Base-by-base conservation (phyloP, 2,329 filamentous ascomycete species). In the Calonectria pteridis region DNA sequence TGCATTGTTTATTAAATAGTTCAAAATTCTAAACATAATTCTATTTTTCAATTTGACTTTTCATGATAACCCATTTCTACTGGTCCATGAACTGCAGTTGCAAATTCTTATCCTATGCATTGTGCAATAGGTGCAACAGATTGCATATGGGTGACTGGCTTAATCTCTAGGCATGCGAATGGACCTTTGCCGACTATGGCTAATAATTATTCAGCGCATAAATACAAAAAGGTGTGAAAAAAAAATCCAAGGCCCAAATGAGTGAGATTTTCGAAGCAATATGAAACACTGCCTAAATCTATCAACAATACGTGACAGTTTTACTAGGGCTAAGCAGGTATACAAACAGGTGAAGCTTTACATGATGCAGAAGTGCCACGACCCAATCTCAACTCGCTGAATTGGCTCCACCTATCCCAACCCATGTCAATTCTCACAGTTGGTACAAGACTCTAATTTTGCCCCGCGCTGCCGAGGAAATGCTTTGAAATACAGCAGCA, bases 41-140 rank as follows among this genome's bases (percentile, higher is more conserved):
- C 40, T 11, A n/a, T 1, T 14, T 7, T 11, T n/a, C 20, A 46
- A 46, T n/a, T n/a, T 46, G 11, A n/a, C 40, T 1, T 9, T n/a
- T n/a, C 1, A 10, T n/a, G 20, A 46, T 2, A 7, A 46, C 10
- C n/a, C 1, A 46, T 6, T n/a, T n/a, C 2, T 20, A n/a, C 40
- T n/a, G 3, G 0, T 46, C 40, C 5, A 5, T 6, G 1, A n/a
- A 10, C 6, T 3, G 23, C n/a, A 46, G 0, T 6, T 23, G 3
- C 40, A 10, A 6, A 6, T 2, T 4, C 7, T 7, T 46, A 46
- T 3, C 40, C 40, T 13, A n/a, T 46, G 1, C 20, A 7, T 3
- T 3, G 7, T 23, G 4, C 16, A 7, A 40, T 40, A 18, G 20
- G 6, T 40, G 6, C 37, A 10, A 35, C 10, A 13, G 33, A 10